phyloP scores from a whole-genome alignment of 2,329 filamentous ascomycete genomes.

The Chalaropsis ovoidea region DNA sequence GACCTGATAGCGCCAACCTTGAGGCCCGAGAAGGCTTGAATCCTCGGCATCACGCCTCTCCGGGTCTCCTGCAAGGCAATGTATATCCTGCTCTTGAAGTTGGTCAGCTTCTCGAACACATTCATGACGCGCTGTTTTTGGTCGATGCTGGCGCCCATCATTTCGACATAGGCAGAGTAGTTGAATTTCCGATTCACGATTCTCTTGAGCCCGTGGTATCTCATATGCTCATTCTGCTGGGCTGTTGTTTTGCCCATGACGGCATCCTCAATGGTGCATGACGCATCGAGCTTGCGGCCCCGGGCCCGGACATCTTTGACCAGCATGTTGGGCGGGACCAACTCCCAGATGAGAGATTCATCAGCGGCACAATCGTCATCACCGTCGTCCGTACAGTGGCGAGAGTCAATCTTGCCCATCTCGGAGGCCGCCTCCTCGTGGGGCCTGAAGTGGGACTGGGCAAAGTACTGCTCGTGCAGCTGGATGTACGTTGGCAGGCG shows the following conservation, averaged over 20 bases:
- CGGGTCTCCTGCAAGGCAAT: neutral
- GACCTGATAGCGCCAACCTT: too few relatives aligned
- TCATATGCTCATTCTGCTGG: neutral
- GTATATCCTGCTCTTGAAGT: neutral
- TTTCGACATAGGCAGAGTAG: neutral
- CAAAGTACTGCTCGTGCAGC: neutral
- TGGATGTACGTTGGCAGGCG: neutral
- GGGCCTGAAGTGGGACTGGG: neutral
- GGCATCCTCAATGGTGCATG: neutral
- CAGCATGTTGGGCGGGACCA: neutral
- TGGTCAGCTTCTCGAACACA: neutral
- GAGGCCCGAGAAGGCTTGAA: neutral
- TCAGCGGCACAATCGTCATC: neutral
- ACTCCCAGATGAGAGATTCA: slow-evolving; percentile 1
- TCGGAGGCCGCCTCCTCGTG: neutral
- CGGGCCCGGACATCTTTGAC: neutral
- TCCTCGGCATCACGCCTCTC: too few relatives aligned
- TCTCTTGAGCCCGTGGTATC: neutral
- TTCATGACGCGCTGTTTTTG: neutral
- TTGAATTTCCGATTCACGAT: neutral
- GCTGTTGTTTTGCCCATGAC: neutral
- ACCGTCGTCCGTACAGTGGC: neutral
- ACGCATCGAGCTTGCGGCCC: neutral
- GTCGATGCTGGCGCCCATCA: neutral
- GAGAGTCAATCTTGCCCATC: neutral